Percentiles rank a stretch among this genome's conserved stretches.
phyloP scores from a whole-genome alignment of 2,329 filamentous ascomycete genomes.

The Botrytis galanthina region DNA sequence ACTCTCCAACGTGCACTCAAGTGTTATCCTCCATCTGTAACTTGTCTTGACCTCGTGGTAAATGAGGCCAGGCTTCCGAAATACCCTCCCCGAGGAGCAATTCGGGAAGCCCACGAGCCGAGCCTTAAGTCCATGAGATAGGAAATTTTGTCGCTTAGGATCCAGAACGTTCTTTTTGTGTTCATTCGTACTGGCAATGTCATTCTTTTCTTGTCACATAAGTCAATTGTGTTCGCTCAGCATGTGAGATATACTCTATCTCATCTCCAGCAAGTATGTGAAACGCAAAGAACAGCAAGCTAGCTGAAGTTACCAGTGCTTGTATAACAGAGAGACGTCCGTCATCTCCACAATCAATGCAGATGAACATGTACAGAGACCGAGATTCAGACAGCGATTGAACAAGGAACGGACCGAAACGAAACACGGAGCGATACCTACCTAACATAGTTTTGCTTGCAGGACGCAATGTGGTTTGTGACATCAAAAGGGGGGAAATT shows the following conservation, averaged over 20 bases:
- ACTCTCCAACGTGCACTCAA: neutral
- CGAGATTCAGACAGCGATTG: conserved; percentile 7
- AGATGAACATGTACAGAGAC: conserved; percentile 9
- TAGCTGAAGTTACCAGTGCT: neutral
- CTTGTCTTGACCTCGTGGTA: conserved; percentile 6
- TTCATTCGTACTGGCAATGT: neutral
- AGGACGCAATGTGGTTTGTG: conserved; percentile 5
- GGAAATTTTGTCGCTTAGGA: neutral
- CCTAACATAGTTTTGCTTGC: neutral
- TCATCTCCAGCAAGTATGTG: conserved; percentile 3
- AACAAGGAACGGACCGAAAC: conserved; percentile 11
- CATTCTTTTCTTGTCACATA: neutral
- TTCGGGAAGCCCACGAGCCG: conserved; percentile 2
- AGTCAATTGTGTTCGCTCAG: neutral
- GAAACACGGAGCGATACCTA: conserved; percentile 12
- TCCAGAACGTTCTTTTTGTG: conserved; percentile 15
- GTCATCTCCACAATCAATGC: conserved; percentile 13
- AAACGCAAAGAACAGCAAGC: neutral
- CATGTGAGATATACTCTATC: conserved; percentile 1
- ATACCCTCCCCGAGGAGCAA: neutral
- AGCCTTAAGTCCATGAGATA: conserved; percentile 2
- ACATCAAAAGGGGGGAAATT: neutral
- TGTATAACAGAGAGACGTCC: conserved; percentile 4
- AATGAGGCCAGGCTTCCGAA: neutral
- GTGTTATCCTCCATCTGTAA: neutral